These are phyloP conservation scores for Mucor ambiguus DNA, from an alignment of 371 early-diverging fungal species.

Conservation along the genomic window DNA sequence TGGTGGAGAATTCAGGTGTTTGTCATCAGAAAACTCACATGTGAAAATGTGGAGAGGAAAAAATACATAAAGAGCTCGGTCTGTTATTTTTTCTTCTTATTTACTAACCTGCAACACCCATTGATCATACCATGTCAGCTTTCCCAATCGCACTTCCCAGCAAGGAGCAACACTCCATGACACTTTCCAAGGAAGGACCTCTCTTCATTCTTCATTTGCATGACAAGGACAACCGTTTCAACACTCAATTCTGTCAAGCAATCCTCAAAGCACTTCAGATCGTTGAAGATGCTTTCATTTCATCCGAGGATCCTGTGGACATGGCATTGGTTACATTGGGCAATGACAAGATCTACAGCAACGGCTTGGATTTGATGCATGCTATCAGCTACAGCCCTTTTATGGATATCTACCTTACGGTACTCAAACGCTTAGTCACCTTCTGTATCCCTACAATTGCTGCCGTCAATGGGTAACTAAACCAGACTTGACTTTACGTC, in stretches of 20 bases:
- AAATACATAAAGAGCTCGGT: not conserved
- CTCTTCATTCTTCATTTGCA: slow-evolving; percentile 62
- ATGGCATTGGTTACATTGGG: slow-evolving; percentile 68
- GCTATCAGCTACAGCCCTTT: slow-evolving; percentile 49
- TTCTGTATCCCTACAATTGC: slow-evolving; percentile 85
- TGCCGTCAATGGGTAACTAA: slow-evolving; percentile 68
- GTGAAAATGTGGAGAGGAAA: not conserved
- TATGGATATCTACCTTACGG: slow-evolving; percentile 47
- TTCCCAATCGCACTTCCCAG: slow-evolving; percentile 46
- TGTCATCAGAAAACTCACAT: not conserved
- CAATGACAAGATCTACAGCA: slow-evolving; percentile 75
- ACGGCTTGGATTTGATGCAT: slow-evolving; percentile 71
- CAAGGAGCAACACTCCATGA: slow-evolving; percentile 42
- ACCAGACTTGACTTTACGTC: not conserved
- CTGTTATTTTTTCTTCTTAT: not conserved
- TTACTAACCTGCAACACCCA: not conserved
- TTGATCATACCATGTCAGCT: slow-evolving; percentile 3
- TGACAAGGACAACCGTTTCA: slow-evolving; percentile 74
- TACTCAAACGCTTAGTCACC: slow-evolving; percentile 61
- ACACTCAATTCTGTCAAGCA: slow-evolving; percentile 56
- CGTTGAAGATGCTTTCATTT: slow-evolving; percentile 55
- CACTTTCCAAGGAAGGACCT: slow-evolving; percentile 55
- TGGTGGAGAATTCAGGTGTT: not conserved
- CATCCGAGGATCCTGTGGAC: slow-evolving; percentile 37
- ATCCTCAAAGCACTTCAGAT: slow-evolving; percentile 64